Percentiles rank a stretch among this genome's conserved stretches.
Conservation (phyloP, 768 basidiomycete genomes). For the Suillus placidus region DNA sequence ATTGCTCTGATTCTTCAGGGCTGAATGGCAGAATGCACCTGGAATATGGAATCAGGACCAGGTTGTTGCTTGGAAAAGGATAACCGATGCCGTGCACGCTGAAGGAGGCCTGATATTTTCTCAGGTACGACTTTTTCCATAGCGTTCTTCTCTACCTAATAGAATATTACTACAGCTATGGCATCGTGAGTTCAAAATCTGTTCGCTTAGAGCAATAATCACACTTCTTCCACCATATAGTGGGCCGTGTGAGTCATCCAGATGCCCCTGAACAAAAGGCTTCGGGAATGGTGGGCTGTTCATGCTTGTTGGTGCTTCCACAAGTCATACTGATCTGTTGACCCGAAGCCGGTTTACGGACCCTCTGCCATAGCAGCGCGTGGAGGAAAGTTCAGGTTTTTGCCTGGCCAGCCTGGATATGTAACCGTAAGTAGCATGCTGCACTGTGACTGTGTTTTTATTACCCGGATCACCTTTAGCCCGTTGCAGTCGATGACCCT, state of each 20-base stretch:
- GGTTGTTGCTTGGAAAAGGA: slow-evolving; percentile 46
- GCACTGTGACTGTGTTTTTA: not conserved
- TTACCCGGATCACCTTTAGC: slow-evolving; percentile 24
- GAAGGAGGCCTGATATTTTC: slow-evolving; percentile 47
- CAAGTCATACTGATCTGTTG: not conserved
- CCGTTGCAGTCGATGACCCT: slow-evolving; percentile 48
- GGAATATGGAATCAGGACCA: slow-evolving; percentile 50
- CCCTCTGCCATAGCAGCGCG: slow-evolving; percentile 48
- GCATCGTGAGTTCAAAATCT: slow-evolving; percentile 35
- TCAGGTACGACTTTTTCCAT: slow-evolving; percentile 36
- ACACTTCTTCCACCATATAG: slow-evolving; percentile 16
- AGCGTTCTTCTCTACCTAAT: not conserved
- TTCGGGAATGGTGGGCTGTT: slow-evolving; percentile 33
- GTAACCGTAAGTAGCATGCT: slow-evolving; percentile 37
- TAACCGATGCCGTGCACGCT: slow-evolving; percentile 50
- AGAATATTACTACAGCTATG: slow-evolving; percentile 33
- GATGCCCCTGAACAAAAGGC: slow-evolving; percentile 43
- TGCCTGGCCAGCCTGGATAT: slow-evolving; percentile 42
- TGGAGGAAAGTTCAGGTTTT: slow-evolving; percentile 43
- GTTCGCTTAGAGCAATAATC: not conserved
- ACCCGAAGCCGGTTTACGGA: slow-evolving; percentile 43
- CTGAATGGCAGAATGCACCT: slow-evolving; percentile 47
- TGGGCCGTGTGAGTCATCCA: slow-evolving; percentile 41
- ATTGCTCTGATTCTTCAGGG: slow-evolving; percentile 27
- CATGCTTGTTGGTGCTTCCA: no score